Base-by-base conservation (phyloP, 495 filamentous ascomycete species). In the Penicillium maclennaniae region DNA sequence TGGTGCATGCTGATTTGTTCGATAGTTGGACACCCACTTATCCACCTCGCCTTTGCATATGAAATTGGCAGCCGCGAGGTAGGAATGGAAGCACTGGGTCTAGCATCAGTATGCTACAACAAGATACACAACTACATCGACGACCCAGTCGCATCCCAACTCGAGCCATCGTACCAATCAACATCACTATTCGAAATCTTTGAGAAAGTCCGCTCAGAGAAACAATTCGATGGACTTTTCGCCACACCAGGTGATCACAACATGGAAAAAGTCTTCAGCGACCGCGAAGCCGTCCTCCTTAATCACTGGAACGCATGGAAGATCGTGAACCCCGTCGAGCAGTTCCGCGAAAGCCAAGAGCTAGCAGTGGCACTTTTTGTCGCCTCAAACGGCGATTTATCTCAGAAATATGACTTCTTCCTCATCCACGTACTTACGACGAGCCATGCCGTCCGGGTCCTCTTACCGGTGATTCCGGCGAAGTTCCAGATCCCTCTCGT, bases 241-340 rank as follows among this genome's bases (percentile, higher is more conserved):
- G 54, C 71, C 4, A 65, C 75, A 5, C 75, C 78, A 6, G 86
- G 83, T 10, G 69, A 76, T 46, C 68, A 80, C 37, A 91, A 93
- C 61, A 78, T 93, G 37, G 73, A 79, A 4, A 68, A 69, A 6
- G 70, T 96, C 7, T 87, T 95, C 61, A 59, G 75, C n/a, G 70
- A 83, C 42, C 81, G 83, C 47, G 88, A 92, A 66, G 70, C 75
- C n/a, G 74, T 79, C 0, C 69, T 93, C 4, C 68, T 96, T 34
- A 83, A 91, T 45, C 87, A 95, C 72, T 97, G 89, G 89, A 92
- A 95, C 56, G 83, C 87, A 14, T 92, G 89, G 88, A 76, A 77
- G 17, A 75, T 92, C 39, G 73, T 75, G 7, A 63, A 88, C 46
- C 84, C 86, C 0, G 70, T 73, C 28, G 77, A 82, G 46, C 85